Conservation (phyloP, 164 flowering plant genomes). For the Kalanchoe fedtschenkoi region DNA sequence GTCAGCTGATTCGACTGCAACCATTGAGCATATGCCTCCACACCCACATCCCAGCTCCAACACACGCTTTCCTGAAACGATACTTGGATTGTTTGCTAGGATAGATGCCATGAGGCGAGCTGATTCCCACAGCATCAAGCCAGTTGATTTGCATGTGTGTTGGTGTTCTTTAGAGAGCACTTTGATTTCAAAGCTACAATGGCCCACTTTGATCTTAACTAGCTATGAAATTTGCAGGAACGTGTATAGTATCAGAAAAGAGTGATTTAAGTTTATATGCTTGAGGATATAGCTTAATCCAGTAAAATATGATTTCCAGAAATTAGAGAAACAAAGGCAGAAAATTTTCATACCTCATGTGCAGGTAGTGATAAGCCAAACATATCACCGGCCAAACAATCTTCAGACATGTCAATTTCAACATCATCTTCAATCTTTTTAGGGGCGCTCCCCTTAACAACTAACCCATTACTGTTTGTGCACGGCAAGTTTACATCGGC, state of each 20-base stretch:
- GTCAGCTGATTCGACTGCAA: conserved; percentile 55
- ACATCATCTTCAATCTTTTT: conserved; percentile 14
- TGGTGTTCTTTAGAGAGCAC: conserved; percentile 65
- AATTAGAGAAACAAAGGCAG: not conserved
- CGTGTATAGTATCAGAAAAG: not conserved
- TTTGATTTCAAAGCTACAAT: conserved; percentile 43
- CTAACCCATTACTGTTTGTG: conserved; percentile 13
- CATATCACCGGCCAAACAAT: conserved; percentile 59
- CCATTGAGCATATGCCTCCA: conserved; percentile 81
- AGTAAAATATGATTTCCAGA: not conserved
- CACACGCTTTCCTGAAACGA: conserved; percentile 60
- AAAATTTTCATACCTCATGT: conserved; percentile 64
- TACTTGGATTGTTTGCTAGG: conserved; percentile 55
- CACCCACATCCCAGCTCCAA: conserved; percentile 88
- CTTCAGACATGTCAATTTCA: conserved; percentile 72
- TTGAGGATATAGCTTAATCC: not conserved
- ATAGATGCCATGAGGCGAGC: conserved; percentile 81
- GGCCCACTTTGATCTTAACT: conserved; percentile 34
- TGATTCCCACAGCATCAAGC: conserved; percentile 96
- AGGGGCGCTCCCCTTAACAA: conserved; percentile 9
- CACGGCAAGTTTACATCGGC: conserved; percentile 9
- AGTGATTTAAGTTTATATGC: not conserved
- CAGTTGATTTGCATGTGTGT: conserved; percentile 96
- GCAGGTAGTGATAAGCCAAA: conserved; percentile 46
- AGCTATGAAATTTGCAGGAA: conserved; percentile 23